A percentile compares a stretch with the other conserved stretches of the same genome.
These are phyloP conservation scores for Epichloe gansuensis DNA, from an alignment of 2,329 filamentous ascomycete genomes.

Conservation along the genomic window DNA sequence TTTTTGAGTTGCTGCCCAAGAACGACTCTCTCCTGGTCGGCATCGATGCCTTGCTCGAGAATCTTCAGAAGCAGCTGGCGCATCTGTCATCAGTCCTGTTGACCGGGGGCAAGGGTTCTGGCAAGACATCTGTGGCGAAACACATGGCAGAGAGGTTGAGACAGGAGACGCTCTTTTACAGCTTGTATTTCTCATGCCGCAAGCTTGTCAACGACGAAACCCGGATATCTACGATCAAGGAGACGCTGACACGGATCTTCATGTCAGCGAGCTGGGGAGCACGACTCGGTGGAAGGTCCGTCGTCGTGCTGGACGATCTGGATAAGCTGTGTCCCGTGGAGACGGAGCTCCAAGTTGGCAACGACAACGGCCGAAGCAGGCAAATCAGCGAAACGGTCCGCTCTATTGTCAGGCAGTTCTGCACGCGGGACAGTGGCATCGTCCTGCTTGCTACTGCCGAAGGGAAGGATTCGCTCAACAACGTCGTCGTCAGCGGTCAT, in stretches of 20 bases:
- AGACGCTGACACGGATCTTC: slow-evolving; percentile 72
- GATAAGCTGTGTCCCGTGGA: slow-evolving; percentile 88
- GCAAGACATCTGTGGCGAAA: slow-evolving; percentile 73
- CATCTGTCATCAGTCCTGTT: slow-evolving; percentile 82
- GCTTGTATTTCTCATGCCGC: slow-evolving; percentile 74
- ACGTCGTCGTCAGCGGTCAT: slow-evolving; percentile 79
- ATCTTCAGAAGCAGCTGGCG: slow-evolving; percentile 62
- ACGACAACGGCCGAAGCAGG: slow-evolving; percentile 82
- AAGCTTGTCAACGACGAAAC: slow-evolving; percentile 86
- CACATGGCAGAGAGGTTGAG: slow-evolving; percentile 62
- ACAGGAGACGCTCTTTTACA: slow-evolving; percentile 63
- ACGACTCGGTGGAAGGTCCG: slow-evolving; percentile 64
- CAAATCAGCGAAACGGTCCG: slow-evolving; percentile 86
- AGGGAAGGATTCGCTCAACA: slow-evolving; percentile 84
- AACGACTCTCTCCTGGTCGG: slow-evolving; percentile 58
- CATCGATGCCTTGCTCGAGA: slow-evolving; percentile 63
- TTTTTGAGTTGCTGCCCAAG: slow-evolving; percentile 42
- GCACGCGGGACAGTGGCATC: slow-evolving; percentile 64
- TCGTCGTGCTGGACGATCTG: slow-evolving; percentile 85
- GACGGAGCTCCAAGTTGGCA: slow-evolving; percentile 85
- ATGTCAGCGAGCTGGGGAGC: slow-evolving; percentile 87
- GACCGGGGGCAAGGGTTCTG: slow-evolving; percentile 78
- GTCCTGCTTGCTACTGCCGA: slow-evolving; percentile 84
- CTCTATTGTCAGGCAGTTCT: slow-evolving; percentile 73
- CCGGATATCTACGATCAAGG: slow-evolving; percentile 78